These are phyloP conservation scores for Eruca vesicaria DNA, from an alignment of 441 rosid genomes.

Conservation along the genomic window DNA sequence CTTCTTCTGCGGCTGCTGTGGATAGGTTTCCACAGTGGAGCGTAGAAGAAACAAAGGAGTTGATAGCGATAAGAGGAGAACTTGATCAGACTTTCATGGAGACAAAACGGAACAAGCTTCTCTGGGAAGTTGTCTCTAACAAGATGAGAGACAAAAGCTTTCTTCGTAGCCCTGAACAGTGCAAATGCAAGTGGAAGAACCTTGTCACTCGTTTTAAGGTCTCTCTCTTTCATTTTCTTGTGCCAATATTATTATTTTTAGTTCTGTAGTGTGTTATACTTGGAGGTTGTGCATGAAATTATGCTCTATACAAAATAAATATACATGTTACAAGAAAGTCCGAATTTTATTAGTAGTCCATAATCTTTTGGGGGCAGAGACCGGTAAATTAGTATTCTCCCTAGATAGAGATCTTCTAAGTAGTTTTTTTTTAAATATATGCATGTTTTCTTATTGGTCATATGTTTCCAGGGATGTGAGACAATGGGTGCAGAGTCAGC, in stretches of 20 bases:
- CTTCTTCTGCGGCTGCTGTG: conserved; percentile 32
- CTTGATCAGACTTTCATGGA: conserved; percentile 90
- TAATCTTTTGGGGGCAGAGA: not conserved
- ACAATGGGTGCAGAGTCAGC: conserved; percentile 69
- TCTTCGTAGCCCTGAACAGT: conserved; percentile 93
- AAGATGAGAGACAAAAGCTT: conserved; percentile 79
- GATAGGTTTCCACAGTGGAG: conserved; percentile 99
- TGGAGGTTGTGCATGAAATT: conserved; percentile 23
- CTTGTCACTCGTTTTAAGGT: conserved; percentile 93
- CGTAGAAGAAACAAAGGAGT: conserved; percentile 79
- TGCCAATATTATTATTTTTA: not conserved
- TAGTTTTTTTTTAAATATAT: not conserved
- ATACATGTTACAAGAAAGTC: not conserved
- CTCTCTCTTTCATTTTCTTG: not conserved
- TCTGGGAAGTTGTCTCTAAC: conserved; percentile 80
- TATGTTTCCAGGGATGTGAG: conserved; percentile 66
- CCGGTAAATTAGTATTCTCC: not conserved
- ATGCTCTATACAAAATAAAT: not conserved
- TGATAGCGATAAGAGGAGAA: conserved; percentile 73
- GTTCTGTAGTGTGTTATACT: not conserved
- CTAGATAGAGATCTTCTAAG: not conserved
- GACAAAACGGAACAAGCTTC: conserved; percentile 84
- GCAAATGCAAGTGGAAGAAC: conserved; percentile 99
- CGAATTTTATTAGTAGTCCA: not conserved
- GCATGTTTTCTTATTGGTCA: not conserved